Base-by-base conservation (phyloP, 2,329 filamentous ascomycete genomes). In the Pseudocercospora macadamiae region DNA sequence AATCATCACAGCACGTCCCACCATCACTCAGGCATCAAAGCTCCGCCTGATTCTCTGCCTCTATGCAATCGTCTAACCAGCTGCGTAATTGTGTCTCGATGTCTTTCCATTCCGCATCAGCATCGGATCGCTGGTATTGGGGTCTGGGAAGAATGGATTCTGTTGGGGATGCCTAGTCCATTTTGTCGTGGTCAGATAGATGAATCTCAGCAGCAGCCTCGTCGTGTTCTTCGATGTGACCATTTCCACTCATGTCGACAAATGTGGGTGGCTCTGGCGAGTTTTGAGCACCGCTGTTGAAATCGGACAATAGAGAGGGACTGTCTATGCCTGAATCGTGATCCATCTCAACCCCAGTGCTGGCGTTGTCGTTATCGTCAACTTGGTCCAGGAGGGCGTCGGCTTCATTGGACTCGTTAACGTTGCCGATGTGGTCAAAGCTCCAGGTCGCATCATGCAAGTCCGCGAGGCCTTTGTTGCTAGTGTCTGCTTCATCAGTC, bases 361-460 rank as follows among this genome's bases (percentile, higher is more conserved):
- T 51, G n/a, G 18, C 48, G 32, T 37, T 51, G 42, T 54, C 44
- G 32, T 37, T 51, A 30, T 54, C 44, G 26, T 54, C 56, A 1
- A 52, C 19, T 2, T 52, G 23, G 25, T 39, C 45, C 16, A 49
- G 25, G 0, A 52, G 7, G 12, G 26, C 39, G 1, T 23, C 55
- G 14, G 25, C 55, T 14, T 37, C 55, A 32, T 51, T 37, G 16
- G 37, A 19, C 23, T 12, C 19, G 12, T 47, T 12, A 23, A 37
- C 19, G 18, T 25, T 26, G 12, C 16, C 57, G 23, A 48, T 25
- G 26, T 18, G 19, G 8, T 28, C 57, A 16, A 59, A 55, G 23
- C 36, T 47, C 57, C 57, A 59, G 3, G 25, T 12, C 14, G 25
- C 47, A 34, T 30, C 14, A 3, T 19, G 16, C 9, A 49, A 16